Evolutionary conservation across 176 grass and related monocot genomes (phyloP), one percentile per base, ranked within the genome.

Genomic region (Olyra latifolia): DNA sequence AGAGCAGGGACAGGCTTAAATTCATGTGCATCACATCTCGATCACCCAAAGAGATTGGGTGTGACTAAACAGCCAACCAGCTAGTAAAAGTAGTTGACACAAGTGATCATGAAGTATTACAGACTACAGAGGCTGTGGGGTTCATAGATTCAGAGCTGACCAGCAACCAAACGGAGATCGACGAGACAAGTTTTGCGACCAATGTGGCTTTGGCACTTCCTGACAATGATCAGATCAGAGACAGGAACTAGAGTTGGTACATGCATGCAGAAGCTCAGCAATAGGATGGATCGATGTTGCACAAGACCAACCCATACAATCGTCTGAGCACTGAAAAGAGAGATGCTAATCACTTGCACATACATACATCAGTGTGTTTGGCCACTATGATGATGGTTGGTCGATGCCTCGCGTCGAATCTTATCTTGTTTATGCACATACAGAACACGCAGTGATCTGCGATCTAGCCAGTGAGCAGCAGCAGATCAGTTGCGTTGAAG

Each of bases 321-420:
- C 30, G 12, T 30, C 30, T 4, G 78, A 67, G 44, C n/a, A 67
- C n/a, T 13, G 30, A 22, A 74, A 82, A 62, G 54, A 49, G 32
- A 25, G 7, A 69, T 27, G 15, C 25, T 66, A 3, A 61, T 55
- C 59, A 48, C 28, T 66, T 35, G 4, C 1, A 35, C 4, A 35
- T 35, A 35, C 32, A 35, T 35, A 35, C 32, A 35, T 35, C 32
- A 35, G 32, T 35, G 32, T 32, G 64, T 77, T 87, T 10, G 79
- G 78, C 19, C 62, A 24, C 7, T 76, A 25, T 38, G 62, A 67
- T 32, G 81, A 17, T 56, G 81, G 61, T 83, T 76, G 81, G 81
- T 66, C 48, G 48, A 38, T 75, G 61, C 81, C 71, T 83, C 41
- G 47, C 71, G 7, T 56, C 81, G 47, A 55, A 14, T 44, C 0